phyloP scores from a whole-genome alignment of 352 stramenopile genomes.

The Pilasporangium apinafurcum region DNA sequence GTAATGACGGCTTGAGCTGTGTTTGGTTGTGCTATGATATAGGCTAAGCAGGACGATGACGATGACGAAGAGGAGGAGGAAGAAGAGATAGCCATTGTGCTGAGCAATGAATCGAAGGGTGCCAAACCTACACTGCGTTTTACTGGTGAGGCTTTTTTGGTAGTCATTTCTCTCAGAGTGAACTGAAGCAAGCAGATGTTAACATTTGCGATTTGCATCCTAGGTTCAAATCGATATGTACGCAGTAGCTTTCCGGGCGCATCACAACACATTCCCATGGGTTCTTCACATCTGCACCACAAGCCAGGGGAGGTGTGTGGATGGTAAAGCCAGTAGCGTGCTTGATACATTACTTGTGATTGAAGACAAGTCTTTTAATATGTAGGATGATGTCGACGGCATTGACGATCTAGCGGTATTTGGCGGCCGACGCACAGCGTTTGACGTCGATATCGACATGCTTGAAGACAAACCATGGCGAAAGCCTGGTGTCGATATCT shows the following conservation, averaged over 20 bases:
- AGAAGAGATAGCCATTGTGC: slow-evolving; percentile 77
- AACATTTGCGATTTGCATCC: neutral
- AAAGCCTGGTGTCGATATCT: slow-evolving; percentile 88
- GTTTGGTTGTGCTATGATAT: neutral
- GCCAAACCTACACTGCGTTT: slow-evolving; percentile 76
- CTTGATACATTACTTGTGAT: neutral
- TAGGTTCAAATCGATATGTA: slow-evolving; percentile 63
- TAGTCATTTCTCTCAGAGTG: neutral
- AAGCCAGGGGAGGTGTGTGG: slow-evolving; percentile 15
- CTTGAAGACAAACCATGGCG: slow-evolving; percentile 90
- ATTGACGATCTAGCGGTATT: slow-evolving; percentile 75
- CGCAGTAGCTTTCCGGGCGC: slow-evolving; percentile 41
- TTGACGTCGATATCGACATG: slow-evolving; percentile 90
- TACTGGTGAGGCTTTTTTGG: slow-evolving; percentile 27
- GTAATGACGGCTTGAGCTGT: neutral
- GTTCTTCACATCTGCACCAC: slow-evolving; percentile 9
- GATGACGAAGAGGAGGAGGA: slow-evolving; percentile 81
- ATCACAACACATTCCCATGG: slow-evolving; percentile 23
- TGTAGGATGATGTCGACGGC: slow-evolving; percentile 18
- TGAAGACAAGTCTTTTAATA: neutral
- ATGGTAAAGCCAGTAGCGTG: neutral
- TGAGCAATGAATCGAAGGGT: slow-evolving; percentile 52
- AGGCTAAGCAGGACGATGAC: slow-evolving; percentile 23
- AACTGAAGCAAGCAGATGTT: too few species aligned
- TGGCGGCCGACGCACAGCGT: slow-evolving; percentile 81